Base-by-base conservation (phyloP, 495 filamentous ascomycete species). In the Penicillium angulare region DNA sequence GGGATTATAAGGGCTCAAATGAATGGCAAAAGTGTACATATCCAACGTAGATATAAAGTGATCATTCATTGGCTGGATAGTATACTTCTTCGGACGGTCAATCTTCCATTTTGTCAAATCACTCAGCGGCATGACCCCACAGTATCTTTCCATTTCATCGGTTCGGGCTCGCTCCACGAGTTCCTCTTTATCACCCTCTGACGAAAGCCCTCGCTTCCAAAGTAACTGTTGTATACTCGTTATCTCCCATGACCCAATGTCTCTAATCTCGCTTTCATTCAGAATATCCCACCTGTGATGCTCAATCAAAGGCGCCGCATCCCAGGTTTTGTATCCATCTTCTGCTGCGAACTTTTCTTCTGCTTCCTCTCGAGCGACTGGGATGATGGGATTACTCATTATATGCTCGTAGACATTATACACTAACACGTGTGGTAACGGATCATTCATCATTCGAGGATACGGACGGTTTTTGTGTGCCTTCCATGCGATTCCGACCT, bases 1-100 rank as follows among this genome's bases (percentile, higher is more conserved):
- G 9, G 88, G 68, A 56, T 88, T 85, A 63, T 95, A 93, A 3
- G 89, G 88, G 17, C 71, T 70, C 16, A 61, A 22, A 17, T 59
- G 39, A 23, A 70, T 63, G 18, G 65, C 68, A 31, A 57, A 53
- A 0, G 69, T 73, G 43, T 73, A 73, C 59, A 73, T 67, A 12
- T 68, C 65, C 5, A 67, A 52, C 2, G 58, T 48, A n/a, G 45
- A 41, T 31, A 57, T 50, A n/a, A n/a, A n/a, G 10, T 41, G 7
- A 12, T 29, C 32, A 29, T 36, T 53, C 44, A 7, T 44, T 47
- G 59, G 52, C 3, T 55, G 27, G 26, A 71, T 21, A 2, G 20
- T 36, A 40, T 54, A 59, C 13, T 48, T 53, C 13, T 52, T 15
- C 1, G 36, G 5, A n/a, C 58, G 58, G 4, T 51, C 5, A 16